phyloP scores from a whole-genome alignment of 2,329 filamentous ascomycete genomes.

The Paecilomyces sp. region DNA sequence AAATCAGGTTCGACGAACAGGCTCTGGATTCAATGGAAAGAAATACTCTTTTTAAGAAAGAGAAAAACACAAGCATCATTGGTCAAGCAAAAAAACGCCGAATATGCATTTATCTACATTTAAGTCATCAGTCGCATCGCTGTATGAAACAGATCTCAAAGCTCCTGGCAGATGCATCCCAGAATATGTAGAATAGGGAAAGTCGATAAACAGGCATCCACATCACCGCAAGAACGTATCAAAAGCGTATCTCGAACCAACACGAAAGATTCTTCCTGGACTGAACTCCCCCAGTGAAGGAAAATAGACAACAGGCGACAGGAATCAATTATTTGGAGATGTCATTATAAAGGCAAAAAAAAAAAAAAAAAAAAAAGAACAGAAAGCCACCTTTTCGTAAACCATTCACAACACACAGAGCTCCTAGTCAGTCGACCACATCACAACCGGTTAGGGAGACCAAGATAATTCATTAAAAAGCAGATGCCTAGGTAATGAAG shows the following conservation, averaged over 20 bases:
- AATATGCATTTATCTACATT: constrained; percentile 36
- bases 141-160: constrained; percentile 22
- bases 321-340: constrained; percentile 11
- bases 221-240: constrained; percentile 17
- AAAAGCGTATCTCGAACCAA: constrained; percentile 15
- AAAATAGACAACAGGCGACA: constrained; percentile 9
- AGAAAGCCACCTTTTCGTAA: constrained; percentile 24
- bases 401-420: constrained; percentile 10
- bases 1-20: neutral
- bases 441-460: constrained; percentile 3
- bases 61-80: neutral
- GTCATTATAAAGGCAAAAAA: constrained; percentile 10
- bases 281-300: constrained; percentile 3
- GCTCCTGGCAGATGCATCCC: constrained; percentile 13
- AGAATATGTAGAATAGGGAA: constrained; percentile 10
- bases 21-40: neutral
- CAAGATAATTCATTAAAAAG: neutral
- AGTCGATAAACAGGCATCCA: constrained; percentile 16
- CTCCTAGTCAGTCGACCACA: constrained; percentile 8
- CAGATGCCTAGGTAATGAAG: neutral
- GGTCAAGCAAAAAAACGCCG: constrained; percentile 19
- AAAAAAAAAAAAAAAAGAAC: constrained; percentile 1
- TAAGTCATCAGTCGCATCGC: constrained; percentile 24
- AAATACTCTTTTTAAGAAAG: constrained; percentile 3
- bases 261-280: constrained; percentile 13